Evolutionary conservation across 2,329 filamentous ascomycete species (phyloP), one percentile per base, ranked within the genome.

Genomic region (Fusarium begoniae): DNA sequence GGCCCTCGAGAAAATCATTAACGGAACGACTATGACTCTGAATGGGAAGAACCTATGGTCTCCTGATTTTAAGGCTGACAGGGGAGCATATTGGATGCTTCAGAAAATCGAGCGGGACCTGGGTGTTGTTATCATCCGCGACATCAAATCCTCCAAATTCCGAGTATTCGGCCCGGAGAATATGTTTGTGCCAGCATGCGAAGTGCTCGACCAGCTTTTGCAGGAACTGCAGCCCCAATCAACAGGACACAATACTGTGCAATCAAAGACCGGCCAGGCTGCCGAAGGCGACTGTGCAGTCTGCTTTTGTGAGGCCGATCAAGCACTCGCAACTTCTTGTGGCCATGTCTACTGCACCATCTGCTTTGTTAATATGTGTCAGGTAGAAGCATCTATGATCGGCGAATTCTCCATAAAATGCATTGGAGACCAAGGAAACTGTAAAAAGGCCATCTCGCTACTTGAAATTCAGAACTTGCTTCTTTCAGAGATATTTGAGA

Each of bases 321-420:
- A 83, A 9, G 72, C 81, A 2, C 63, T 86, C 18, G 73, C 47
- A 15, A 83, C 80, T 10, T 47, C 57, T 5, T 87, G 85, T 70
- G 75, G 71, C 3, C 85, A 87, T 66, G 44, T 79, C 17, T 87
- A 86, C 69, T 87, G 85, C 72, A 66, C 72, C 0, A 77, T 80
- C 26, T 87, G 85, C 70, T 85, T 87, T 54, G 75, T 68, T 3
- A 56, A 57, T 9, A 63, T 72, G 80, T 53, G 74, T 76, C 45
- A 41, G 18, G 58, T 55, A 28, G 66, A 38, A 38, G 30, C 43
- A 10, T 59, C 45, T 15, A 58, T 4, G 7, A 6, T 28, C 2
- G 32, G 26, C 1, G 50, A 56, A 8, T 51, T 45, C 40, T 32
- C 40, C 0, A 63, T 70, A 18, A 37, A 24, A 20, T 67, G 67